Evolutionary conservation across 1,139 yeast genomes (phyloP), one percentile per base, ranked within the genome.

Genomic region (Kurtzmaniella quercitrusa): DNA sequence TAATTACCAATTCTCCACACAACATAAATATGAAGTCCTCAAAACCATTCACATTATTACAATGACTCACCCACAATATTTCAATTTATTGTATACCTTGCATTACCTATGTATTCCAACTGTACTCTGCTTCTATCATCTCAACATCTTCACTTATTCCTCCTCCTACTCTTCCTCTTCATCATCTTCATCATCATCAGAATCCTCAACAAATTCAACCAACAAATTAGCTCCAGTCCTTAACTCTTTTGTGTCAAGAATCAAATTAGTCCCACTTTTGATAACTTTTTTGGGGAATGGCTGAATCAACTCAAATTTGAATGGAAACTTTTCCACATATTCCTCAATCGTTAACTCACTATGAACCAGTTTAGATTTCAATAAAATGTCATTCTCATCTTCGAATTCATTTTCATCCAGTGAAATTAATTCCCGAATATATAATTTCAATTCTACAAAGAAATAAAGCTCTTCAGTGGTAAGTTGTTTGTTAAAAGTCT

Each of bases 381-480:
- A 25, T 14, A 49, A 29, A n/a, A 43, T 41, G 18, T 41, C 49
- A 25, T 48, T 49, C 10, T 49, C 54, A 34, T 48, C 48, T 29
- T 49, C 57, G 14, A 41, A 42, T 14, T 48, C 46, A 3, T 51
- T 50, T 11, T 50, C 51, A 6, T 46, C 50, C 15, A 14, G 27
- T 8, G 31, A 42, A 17, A 47, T 48, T 41, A 50, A 34, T 11
- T 52, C 53, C 25, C 47, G 46, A n/a, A 52, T 50, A 42, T 59
- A 58, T 34, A 72, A 49, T 43, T 66, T 65, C 15, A 73, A 65
- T 48, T 85, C 89, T 38, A 87, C 79, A 53, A 73, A 79, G 39
- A 81, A 70, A 59, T 88, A 89, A 4, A 91, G 60, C 34, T 85
- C 85, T 39, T 69, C 70, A n/a, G 84, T 58, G 0, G 80, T 64